phyloP scores from a whole-genome alignment of 1,284 basidiomycete species.

The Flammula alnicola region DNA sequence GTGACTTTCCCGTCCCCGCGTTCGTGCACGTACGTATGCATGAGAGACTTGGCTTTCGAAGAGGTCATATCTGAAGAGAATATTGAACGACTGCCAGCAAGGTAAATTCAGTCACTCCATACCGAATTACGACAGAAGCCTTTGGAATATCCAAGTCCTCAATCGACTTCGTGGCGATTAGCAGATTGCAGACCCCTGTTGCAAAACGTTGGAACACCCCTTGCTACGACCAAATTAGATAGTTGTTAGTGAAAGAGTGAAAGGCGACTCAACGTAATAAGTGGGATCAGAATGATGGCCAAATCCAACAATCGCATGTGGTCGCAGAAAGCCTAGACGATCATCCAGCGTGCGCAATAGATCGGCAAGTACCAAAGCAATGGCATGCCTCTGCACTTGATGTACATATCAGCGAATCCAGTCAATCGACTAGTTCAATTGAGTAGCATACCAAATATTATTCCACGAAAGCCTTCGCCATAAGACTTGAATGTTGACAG shows the following conservation, averaged over 20 bases:
- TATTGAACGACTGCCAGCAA: conserved; percentile 7
- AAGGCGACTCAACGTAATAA: conserved; percentile 19
- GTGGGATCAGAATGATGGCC: conserved; percentile 17
- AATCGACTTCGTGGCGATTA: conserved; percentile 59
- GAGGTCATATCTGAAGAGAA: conserved; percentile 55
- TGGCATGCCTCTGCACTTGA: conserved; percentile 32
- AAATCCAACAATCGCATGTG: conserved; percentile 40
- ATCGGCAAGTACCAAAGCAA: conserved; percentile 35
- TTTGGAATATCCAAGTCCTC: conserved; percentile 63
- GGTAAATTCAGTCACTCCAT: conserved; percentile 20
- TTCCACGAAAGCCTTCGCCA: conserved; percentile 61
- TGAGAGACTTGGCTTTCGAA: conserved; percentile 65
- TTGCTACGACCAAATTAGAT: conserved; percentile 32
- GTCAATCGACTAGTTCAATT: neutral
- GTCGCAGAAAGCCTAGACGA: conserved; percentile 47
- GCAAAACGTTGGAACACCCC: conserved; percentile 53
- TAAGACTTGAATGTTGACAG: conserved; percentile 56
- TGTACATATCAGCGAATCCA: conserved; percentile 17
- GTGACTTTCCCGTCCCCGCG: conserved; percentile 50
- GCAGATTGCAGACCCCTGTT: conserved; percentile 60
- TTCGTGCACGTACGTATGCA: conserved; percentile 52
- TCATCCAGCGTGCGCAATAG: conserved; percentile 43
- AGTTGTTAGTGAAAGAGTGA: conserved; percentile 1
- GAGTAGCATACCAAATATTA: conserved; percentile 64
- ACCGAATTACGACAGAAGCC: conserved; percentile 64